These are phyloP conservation scores for Aspergillus fijiensis DNA, from an alignment of 2,329 filamentous ascomycete species.

Conservation along the genomic window DNA sequence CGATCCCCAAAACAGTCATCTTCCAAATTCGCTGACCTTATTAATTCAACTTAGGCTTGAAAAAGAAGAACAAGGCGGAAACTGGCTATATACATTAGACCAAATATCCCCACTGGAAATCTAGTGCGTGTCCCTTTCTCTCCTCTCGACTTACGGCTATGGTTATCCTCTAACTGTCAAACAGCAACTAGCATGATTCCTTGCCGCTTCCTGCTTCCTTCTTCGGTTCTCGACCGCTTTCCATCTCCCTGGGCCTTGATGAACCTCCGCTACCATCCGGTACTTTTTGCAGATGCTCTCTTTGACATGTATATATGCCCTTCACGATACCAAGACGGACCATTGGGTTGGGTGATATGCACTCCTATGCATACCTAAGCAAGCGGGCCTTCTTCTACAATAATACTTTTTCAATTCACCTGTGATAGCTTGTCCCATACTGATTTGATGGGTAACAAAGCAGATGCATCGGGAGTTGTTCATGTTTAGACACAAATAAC, in stretches of 20 bases:
- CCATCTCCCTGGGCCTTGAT: not conserved
- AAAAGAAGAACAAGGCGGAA: slow-evolving; percentile 85
- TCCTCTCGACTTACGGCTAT: not conserved
- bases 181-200: slow-evolving; percentile 30
- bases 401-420: not conserved
- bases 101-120: slow-evolving; percentile 95
- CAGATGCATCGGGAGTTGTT: not conserved
- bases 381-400: slow-evolving; percentile 16
- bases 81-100: slow-evolving; percentile 97
- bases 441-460: not conserved
- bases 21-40: not conserved
- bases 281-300: not conserved
- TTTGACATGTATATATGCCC: not conserved
- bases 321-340: not conserved
- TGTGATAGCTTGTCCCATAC: not conserved
- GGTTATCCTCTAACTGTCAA: slow-evolving; percentile 17
- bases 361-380: slow-evolving; percentile 1
- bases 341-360: slow-evolving; percentile 5
- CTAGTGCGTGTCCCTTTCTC: slow-evolving; percentile 53
- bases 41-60: slow-evolving; percentile 57
- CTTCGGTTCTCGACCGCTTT: not conserved
- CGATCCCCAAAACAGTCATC: not conserved
- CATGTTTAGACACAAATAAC: not conserved
- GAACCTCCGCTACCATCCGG: not conserved
- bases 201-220: not conserved